phyloP scores from a whole-genome alignment of 371 early-diverging fungal genomes.

The Rhizopus sp. region DNA sequence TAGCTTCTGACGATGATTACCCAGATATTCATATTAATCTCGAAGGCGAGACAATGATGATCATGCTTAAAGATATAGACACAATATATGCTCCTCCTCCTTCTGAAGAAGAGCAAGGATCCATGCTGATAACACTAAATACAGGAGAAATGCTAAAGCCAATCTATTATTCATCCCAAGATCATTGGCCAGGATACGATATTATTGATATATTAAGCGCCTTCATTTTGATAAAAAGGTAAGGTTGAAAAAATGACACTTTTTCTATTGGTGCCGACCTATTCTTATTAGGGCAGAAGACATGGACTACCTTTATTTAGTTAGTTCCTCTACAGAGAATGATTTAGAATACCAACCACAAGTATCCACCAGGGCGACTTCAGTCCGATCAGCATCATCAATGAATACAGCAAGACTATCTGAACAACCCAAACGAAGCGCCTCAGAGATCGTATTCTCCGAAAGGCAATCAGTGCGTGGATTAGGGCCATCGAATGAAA shows the following conservation, averaged over 20 bases:
- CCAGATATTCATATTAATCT: constrained; percentile 29
- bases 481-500: too few species aligned
- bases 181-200: constrained; percentile 43
- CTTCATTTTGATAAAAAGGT: constrained; percentile 36
- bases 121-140: constrained; percentile 37
- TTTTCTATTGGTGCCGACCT: too few species aligned
- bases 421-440: too few species aligned
- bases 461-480: too few species aligned
- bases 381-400: too few species aligned
- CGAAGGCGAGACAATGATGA: constrained; percentile 25
- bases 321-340: too few species aligned
- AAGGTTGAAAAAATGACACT: background rate
- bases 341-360: too few species aligned
- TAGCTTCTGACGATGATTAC: constrained; percentile 35
- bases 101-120: constrained; percentile 17
- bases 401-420: too few species aligned
- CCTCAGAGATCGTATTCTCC: too few species aligned
- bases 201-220: constrained; percentile 43
- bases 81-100: constrained; percentile 42
- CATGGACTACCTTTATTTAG: too few species aligned
- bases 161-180: constrained; percentile 27
- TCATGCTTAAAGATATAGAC: constrained; percentile 25
- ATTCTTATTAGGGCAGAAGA: too few species aligned
- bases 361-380: too few species aligned
- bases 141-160: constrained; percentile 36